Base-by-base conservation (phyloP, 257 asterid genomes). In the Linderniella brevidens region DNA sequence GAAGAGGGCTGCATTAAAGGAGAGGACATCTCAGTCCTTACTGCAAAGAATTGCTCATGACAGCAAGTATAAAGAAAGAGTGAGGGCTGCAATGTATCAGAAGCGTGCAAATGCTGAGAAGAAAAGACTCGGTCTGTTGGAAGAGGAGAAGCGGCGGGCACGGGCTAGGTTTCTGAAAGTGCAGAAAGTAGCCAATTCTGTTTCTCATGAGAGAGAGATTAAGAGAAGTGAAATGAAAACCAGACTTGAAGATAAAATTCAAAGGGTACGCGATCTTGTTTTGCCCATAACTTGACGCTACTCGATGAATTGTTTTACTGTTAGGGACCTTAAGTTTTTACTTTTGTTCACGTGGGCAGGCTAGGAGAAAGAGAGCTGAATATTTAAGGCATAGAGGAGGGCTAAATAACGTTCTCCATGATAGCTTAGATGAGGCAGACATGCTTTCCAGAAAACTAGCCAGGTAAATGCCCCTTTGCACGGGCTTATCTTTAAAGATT, bases 21-120 rank as follows among this genome's bases (percentile, higher is more conserved):
- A 90, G 74, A 79, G 94, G 68, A 73, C 78, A 20, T 90, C 96
- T 67, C 93, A 85, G 48, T 85, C 94, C 37, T 50, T 79, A 60
- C 46, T 66, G 61, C 68, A 80, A 35, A 73, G 93, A 55, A 59
- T 66, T 66, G 78, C 86, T 53, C 68, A 93, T 41, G 96, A 85
- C 77, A 81, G 71, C 75, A 90, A 79, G 69, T 75, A 90, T 49
- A 90, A 85, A 65, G 99, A 90, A 58, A 77, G 85, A 45, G 88
- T 90, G 13, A 70, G 75, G 49, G 80, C 94, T 54, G 81, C 94
- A 42, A 81, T 85, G 43, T 54, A 41, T 66, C 99, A 90, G 61
- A 90, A 90, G 66, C 93, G 99, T 52, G 83, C 88, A 7, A 88
- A 76, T 59, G 99, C 96, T 41, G 96, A 90, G 75, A 79, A 66